A percentile compares a stretch with the other conserved stretches of the same genome.
phyloP scores from a whole-genome alignment of 768 basidiomycete species.

The Cantharellus anzutake region DNA sequence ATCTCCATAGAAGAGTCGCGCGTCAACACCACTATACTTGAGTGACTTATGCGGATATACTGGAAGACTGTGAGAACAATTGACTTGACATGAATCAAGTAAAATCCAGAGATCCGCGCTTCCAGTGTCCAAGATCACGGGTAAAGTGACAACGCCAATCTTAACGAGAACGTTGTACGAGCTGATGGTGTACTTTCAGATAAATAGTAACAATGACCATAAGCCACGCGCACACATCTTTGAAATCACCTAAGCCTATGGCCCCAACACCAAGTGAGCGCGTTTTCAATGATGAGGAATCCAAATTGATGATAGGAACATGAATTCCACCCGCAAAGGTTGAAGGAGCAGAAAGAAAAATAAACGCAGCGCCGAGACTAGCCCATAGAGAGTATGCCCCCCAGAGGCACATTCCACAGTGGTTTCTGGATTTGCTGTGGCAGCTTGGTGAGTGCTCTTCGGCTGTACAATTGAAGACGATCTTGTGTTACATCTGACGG shows the following conservation, averaged over 20 bases:
- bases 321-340: background rate
- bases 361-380: no score
- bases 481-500: no score
- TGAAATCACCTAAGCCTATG: slow-evolving; percentile 39
- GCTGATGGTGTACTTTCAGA: slow-evolving; percentile 17
- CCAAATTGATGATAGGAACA: background rate
- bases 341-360: background rate
- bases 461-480: no score
- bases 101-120: slow-evolving; percentile 64
- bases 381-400: no score
- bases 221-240: slow-evolving; percentile 34
- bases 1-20: slow-evolving; percentile 45
- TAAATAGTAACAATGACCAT: background rate
- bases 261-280: slow-evolving; percentile 14
- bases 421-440: no score
- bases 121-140: slow-evolving; percentile 54
- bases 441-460: no score
- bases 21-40: slow-evolving; percentile 27
- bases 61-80: slow-evolving; percentile 23
- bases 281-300: background rate
- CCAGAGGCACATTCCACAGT: no score
- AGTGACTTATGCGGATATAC: slow-evolving; percentile 32
- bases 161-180: slow-evolving; percentile 43
- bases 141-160: slow-evolving; percentile 31
- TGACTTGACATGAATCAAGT: slow-evolving; percentile 33